These are phyloP conservation scores for Onygenales sp. DNA, from an alignment of 2,329 filamentous ascomycete genomes.

Conservation along the genomic window DNA sequence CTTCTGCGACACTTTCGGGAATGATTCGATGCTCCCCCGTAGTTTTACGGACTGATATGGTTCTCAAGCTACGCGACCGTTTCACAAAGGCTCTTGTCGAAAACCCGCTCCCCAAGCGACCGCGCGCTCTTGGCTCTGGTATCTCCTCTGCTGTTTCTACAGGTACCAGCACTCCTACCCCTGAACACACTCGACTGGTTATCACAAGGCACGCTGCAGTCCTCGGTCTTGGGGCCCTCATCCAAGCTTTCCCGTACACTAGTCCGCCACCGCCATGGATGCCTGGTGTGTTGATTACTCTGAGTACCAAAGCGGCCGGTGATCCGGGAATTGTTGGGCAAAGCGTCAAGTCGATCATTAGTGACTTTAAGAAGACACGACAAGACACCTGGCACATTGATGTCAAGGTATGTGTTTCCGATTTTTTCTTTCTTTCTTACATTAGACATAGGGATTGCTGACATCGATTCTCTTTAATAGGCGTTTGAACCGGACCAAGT, in stretches of 20 bases:
- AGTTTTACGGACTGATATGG: slow-evolving; percentile 66
- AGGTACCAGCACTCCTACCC: slow-evolving; percentile 39
- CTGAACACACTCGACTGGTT: slow-evolving; percentile 60
- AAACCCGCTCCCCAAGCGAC: slow-evolving; percentile 76
- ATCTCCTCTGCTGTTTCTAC: slow-evolving; percentile 34
- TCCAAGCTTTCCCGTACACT: slow-evolving; percentile 93
- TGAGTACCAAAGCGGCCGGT: slow-evolving; percentile 75
- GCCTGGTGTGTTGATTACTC: slow-evolving; percentile 77
- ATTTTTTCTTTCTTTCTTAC: not conserved
- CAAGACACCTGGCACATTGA: slow-evolving; percentile 98
- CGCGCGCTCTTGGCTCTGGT: slow-evolving; percentile 25
- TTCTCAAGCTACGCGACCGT: slow-evolving; percentile 63
- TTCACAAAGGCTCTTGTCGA: slow-evolving; percentile 70
- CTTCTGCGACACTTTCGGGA: slow-evolving; percentile 84
- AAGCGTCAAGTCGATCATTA: slow-evolving; percentile 85
- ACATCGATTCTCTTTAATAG: slow-evolving; percentile 34
- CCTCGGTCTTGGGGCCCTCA: slow-evolving; percentile 76
- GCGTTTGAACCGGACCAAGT: slow-evolving; percentile 84
- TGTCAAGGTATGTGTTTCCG: slow-evolving; percentile 65
- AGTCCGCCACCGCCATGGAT: slow-evolving; percentile 90
- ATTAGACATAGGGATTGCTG: slow-evolving; percentile 4
- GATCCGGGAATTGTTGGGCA: slow-evolving; percentile 91
- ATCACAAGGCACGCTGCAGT: slow-evolving; percentile 83
- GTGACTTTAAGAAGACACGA: slow-evolving; percentile 98
- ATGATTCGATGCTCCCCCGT: slow-evolving; percentile 96